Evolutionary conservation across 2,329 filamentous ascomycete species (phyloP).

Genomic region (Decorospora gaudefroyi): DNA sequence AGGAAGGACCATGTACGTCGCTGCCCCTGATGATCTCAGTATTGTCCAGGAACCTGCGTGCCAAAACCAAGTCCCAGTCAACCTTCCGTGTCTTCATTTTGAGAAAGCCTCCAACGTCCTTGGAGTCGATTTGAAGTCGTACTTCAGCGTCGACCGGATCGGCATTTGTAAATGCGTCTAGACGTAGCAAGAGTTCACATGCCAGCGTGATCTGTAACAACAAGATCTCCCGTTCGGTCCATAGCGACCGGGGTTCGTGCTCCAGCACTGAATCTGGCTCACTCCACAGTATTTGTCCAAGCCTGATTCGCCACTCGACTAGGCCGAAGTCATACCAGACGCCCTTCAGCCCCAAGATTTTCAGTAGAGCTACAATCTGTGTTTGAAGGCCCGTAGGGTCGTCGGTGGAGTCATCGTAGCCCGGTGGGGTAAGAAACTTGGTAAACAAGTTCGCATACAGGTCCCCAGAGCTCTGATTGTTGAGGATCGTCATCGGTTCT

Average conservation of each 20-base stretch:
- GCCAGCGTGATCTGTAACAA: constrained; percentile 60
- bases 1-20: constrained; percentile 19
- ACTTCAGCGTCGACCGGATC: constrained; percentile 42
- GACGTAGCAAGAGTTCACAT: constrained; percentile 59
- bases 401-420: constrained; percentile 52
- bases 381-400: constrained; percentile 66
- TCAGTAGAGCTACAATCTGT: constrained; percentile 70
- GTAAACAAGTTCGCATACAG: constrained; percentile 53
- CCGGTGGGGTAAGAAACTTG: constrained; percentile 50
- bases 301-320: constrained; percentile 73
- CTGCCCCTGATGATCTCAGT: constrained; percentile 48
- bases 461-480: constrained; percentile 57
- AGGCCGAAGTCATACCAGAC: constrained; percentile 76
- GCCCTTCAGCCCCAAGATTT: constrained; percentile 66
- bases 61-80: constrained; percentile 61
- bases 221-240: constrained; percentile 57
- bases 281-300: constrained; percentile 74
- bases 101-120: constrained; percentile 54
- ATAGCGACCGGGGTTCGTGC: constrained; percentile 29
- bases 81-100: constrained; percentile 56
- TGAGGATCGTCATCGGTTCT: constrained; percentile 58
- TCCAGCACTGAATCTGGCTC: constrained; percentile 31
- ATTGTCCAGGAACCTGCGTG: constrained; percentile 58
- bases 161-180: constrained; percentile 54
- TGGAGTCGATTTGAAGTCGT: constrained; percentile 49